A percentile compares a stretch with the other conserved stretches of the same genome.
phyloP scores from a whole-genome alignment of 73 alveolate species.

The Tetrahymena borealis region DNA sequence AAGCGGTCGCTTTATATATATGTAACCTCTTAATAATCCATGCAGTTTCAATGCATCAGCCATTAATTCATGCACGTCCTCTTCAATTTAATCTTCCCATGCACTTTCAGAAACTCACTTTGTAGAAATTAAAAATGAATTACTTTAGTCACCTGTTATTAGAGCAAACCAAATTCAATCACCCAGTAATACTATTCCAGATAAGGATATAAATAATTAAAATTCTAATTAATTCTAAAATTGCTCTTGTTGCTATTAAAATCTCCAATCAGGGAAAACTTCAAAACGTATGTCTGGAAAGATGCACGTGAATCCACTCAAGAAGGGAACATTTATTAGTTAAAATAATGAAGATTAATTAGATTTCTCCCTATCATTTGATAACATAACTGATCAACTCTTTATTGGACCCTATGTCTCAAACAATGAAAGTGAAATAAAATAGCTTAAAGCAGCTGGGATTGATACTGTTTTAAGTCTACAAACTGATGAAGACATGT shows the following conservation, averaged over 20 bases:
- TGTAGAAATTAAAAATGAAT: background rate
- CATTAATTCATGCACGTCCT: background rate
- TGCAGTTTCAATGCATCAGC: background rate
- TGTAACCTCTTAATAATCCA: background rate
- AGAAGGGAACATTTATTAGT: background rate
- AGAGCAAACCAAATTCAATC: background rate
- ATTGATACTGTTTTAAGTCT: background rate
- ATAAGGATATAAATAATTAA: background rate
- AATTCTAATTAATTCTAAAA: background rate
- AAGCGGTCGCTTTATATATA: background rate
- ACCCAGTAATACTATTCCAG: background rate
- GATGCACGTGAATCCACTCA: background rate
- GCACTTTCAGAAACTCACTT: background rate
- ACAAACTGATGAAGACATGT: background rate
- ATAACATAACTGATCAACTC: background rate
- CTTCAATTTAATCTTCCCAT: background rate
- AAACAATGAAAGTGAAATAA: background rate
- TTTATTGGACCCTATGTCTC: background rate
- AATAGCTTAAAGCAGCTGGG: background rate
- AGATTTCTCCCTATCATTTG: background rate
- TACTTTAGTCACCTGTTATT: no score
- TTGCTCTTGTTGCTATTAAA: no score
- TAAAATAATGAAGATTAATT: background rate
- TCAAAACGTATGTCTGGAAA: background rate
- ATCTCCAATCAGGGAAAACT: no score